Percentiles rank a stretch among this genome's conserved stretches.
Conservation (phyloP, 1,284 basidiomycete genomes). For the Ustilago bromivora region DNA sequence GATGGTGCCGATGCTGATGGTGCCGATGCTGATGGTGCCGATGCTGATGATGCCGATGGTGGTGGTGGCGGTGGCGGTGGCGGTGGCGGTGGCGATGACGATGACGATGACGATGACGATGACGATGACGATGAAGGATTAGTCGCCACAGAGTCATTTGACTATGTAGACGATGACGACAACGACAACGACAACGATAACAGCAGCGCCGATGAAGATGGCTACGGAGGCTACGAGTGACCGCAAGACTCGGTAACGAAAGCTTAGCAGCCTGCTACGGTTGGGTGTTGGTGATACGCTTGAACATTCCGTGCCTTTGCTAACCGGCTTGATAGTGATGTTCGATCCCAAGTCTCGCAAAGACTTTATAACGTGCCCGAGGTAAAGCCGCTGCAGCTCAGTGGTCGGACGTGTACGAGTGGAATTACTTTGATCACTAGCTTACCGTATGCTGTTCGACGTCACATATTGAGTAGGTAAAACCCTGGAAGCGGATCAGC, state of each 20-base stretch:
- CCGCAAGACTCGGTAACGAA: not conserved
- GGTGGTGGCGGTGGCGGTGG: no score
- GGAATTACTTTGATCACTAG: no score
- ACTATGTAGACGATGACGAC: constrained; percentile 13
- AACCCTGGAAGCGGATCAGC: no score
- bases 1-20: constrained; percentile 14
- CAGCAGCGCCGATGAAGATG: constrained; percentile 1
- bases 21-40: constrained; percentile 10
- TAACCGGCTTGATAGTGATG: no score
- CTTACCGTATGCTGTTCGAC: no score
- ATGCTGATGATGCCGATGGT: not conserved
- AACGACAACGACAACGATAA: not conserved
- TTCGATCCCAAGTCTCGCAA: no score
- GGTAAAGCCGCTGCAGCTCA: no score
- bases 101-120: constrained; percentile 13
- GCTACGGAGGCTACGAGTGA: not conserved
- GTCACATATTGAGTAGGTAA: no score
- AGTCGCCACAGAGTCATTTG: not conserved
- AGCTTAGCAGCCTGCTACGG: not conserved
- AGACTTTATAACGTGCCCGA: no score
- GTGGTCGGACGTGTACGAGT: no score
- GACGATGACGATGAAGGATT: constrained; percentile 14
- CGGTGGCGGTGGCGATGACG: constrained; percentile 6
- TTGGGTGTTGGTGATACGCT: constrained; percentile 20
- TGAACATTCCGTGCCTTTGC: not conserved